These are phyloP conservation scores for Peronospora destructor DNA, from an alignment of 352 stramenopile species.

Conservation along the genomic window DNA sequence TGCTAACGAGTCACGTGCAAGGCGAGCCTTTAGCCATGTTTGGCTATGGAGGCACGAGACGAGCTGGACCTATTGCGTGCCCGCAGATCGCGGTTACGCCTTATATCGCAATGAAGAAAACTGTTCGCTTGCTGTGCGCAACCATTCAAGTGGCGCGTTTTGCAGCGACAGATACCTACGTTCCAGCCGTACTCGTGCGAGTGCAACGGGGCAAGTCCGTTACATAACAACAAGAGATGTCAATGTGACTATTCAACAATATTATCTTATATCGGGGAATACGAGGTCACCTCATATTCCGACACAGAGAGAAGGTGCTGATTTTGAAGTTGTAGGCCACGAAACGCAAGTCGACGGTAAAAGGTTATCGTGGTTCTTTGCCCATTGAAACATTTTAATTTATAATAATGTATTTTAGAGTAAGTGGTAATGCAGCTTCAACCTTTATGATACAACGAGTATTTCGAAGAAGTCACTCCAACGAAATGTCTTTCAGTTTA, in stretches of 20 bases:
- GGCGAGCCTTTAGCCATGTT: slow-evolving; percentile 17
- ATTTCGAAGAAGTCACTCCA: slow-evolving; percentile 5
- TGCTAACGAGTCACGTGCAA: slow-evolving; percentile 1
- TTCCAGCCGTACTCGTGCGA: slow-evolving; percentile 67
- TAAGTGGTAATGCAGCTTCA: slow-evolving; percentile 18
- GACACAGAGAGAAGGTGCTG: no score
- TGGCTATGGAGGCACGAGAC: slow-evolving; percentile 17
- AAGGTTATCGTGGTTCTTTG: slow-evolving; percentile 6
- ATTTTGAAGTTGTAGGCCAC: slow-evolving; percentile 5
- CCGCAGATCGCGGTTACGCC: slow-evolving; percentile 41
- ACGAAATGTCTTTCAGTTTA: slow-evolving; percentile 16
- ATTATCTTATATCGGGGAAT: no score
- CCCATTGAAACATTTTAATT: slow-evolving; percentile 14
- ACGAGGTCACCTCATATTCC: no score
- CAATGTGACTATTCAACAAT: no score
- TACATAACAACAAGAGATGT: no score
- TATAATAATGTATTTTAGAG: not conserved
- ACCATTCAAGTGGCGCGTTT: slow-evolving; percentile 48
- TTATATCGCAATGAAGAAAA: slow-evolving; percentile 53
- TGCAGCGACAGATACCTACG: slow-evolving; percentile 54
- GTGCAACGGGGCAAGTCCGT: no score
- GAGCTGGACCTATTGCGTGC: slow-evolving; percentile 30
- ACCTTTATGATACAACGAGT: slow-evolving; percentile 22
- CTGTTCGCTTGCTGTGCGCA: slow-evolving; percentile 56
- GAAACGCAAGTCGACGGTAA: not conserved